Evolutionary conservation across 768 basidiomycete genomes (phyloP).

Genomic region (Clitopilus hobsonii): DNA sequence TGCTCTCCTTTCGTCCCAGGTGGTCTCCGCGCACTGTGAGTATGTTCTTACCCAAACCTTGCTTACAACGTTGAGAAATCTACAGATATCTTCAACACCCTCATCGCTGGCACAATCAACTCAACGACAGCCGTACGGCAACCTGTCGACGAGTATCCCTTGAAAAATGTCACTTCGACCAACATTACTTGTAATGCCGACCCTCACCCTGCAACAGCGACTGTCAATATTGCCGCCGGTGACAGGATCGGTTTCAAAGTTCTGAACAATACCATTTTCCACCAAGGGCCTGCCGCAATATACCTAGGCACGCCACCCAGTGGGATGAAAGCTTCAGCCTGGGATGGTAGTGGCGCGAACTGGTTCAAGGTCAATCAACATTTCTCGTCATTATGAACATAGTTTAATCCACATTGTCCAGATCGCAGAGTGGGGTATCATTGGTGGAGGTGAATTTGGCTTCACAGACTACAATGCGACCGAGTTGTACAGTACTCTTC

Average conservation of each 20-base stretch:
- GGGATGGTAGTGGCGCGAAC: constrained; percentile 33
- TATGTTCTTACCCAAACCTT: not conserved
- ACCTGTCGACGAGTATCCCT: constrained; percentile 37
- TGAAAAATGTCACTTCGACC: constrained; percentile 29
- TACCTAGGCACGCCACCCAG: constrained; percentile 36
- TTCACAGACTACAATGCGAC: constrained; percentile 20
- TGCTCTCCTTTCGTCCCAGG: constrained; percentile 19
- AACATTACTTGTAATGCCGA: constrained; percentile 36
- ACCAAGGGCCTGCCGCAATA: constrained; percentile 34
- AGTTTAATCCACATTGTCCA: constrained; percentile 6
- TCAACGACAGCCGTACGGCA: constrained; percentile 27
- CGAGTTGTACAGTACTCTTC: constrained; percentile 28
- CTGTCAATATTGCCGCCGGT: constrained; percentile 31
- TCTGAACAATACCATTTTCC: constrained; percentile 33
- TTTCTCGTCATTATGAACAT: constrained; percentile 15
- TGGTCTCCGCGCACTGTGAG: constrained; percentile 28
- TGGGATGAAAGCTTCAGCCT: constrained; percentile 23
- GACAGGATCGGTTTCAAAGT: constrained; percentile 21
- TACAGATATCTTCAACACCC: constrained; percentile 26
- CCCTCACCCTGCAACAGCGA: constrained; percentile 25
- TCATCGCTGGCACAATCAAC: constrained; percentile 18
- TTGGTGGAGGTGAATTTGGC: constrained; percentile 20
- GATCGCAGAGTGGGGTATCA: constrained; percentile 30
- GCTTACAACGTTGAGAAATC: no score
- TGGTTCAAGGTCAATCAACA: constrained; percentile 32